Evolutionary conservation across 2,329 filamentous ascomycete genomes (phyloP).

Genomic region (Aspergillus quadrilineatus): DNA sequence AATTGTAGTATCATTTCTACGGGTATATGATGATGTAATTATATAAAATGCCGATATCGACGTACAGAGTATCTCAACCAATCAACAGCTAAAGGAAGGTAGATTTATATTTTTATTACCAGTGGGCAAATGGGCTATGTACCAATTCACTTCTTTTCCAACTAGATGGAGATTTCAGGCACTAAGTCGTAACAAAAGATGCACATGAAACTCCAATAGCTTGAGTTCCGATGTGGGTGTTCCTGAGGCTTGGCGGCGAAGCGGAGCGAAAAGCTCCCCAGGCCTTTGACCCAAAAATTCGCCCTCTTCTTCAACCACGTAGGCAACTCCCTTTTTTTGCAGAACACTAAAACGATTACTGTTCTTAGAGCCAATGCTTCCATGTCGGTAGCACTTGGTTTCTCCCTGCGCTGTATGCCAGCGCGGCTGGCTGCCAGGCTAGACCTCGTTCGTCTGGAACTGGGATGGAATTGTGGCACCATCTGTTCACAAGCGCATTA

Average conservation of each 20-base stretch:
- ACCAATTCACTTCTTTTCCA: too few species aligned
- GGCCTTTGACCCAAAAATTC: not conserved
- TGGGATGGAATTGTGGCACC: constrained; percentile 1
- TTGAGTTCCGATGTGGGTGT: too few species aligned
- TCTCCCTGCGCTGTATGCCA: constrained; percentile 18
- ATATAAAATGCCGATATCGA: too few species aligned
- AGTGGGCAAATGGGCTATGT: too few species aligned
- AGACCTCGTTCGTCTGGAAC: constrained; percentile 6
- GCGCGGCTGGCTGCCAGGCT: constrained; percentile 20
- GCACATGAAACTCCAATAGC: too few species aligned
- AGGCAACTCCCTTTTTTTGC: not conserved
- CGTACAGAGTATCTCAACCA: too few species aligned
- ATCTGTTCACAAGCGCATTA: not conserved
- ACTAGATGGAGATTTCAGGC: too few species aligned
- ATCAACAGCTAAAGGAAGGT: too few species aligned
- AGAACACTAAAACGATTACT: not conserved
- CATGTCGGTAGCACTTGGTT: constrained; percentile 24
- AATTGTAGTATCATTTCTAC: too few species aligned
- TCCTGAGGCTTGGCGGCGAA: too few species aligned
- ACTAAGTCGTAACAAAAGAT: too few species aligned
- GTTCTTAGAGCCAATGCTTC: constrained; percentile 10
- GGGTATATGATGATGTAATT: not conserved
- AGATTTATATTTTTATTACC: too few species aligned
- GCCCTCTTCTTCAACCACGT: not conserved
- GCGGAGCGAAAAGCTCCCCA: not conserved